Evolutionary conservation across 768 basidiomycete genomes (phyloP).

Genomic region (Inosperma sp.): DNA sequence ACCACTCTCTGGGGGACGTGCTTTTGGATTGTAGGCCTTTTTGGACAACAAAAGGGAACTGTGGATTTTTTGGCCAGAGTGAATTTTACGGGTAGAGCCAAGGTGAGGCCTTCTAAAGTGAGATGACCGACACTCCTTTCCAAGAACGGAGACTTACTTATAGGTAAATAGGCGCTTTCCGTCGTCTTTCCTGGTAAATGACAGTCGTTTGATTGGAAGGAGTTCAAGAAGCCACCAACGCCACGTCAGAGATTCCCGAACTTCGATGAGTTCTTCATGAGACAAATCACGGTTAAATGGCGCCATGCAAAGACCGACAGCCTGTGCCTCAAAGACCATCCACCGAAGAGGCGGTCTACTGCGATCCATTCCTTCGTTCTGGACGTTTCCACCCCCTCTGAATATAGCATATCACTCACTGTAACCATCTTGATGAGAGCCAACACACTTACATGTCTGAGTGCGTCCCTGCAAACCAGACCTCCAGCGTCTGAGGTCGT

Average conservation of each 20-base stretch:
- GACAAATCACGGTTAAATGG: conserved; percentile 10
- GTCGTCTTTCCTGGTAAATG: conserved; percentile 2
- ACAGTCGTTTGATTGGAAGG: conserved; percentile 5
- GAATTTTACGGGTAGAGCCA: conserved; percentile 15
- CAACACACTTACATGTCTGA: conserved; percentile 28
- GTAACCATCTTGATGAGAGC: background rate
- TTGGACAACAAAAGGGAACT: conserved; percentile 10
- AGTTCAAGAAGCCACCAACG: conserved; percentile 17
- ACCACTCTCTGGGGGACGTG: conserved; percentile 5
- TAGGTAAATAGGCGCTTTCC: conserved; percentile 3
- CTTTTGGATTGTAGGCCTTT: conserved; percentile 13
- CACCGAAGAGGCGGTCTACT: conserved; percentile 18
- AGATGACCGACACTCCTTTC: background rate
- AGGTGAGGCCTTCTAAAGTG: conserved; percentile 13
- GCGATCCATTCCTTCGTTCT: conserved; percentile 18
- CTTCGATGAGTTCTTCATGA: background rate
- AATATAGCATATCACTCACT: background rate
- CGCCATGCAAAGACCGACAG: conserved; percentile 13
- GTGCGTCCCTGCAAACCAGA: conserved; percentile 26
- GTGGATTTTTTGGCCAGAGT: conserved; percentile 18
- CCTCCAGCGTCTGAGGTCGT: conserved; percentile 29
- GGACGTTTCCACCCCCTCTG: conserved; percentile 20
- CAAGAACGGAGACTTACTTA: conserved; percentile 2
- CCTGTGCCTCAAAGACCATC: conserved; percentile 24
- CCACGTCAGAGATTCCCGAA: conserved; percentile 18